phyloP scores from a whole-genome alignment of 83 land plant species.

The Picea engelmannii region DNA sequence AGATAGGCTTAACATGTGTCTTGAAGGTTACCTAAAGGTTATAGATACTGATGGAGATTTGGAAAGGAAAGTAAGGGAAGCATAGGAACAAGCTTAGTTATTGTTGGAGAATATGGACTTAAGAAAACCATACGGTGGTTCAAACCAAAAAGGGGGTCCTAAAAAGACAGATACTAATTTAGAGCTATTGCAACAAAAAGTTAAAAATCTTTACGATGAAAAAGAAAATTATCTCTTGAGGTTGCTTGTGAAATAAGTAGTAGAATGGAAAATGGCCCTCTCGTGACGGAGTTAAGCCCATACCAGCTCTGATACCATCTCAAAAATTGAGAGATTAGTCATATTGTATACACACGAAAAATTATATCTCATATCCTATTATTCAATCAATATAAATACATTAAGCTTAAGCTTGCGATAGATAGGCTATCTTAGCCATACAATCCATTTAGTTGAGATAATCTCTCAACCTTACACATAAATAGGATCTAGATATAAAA shows the following conservation, averaged over 20 bases:
- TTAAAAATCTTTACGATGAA: conserved; percentile 44
- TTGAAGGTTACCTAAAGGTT: conserved; percentile 6
- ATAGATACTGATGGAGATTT: conserved; percentile 31
- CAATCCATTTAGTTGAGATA: no score
- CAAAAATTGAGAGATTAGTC: no score
- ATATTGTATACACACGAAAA: no score
- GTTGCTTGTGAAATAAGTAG: conserved; percentile 43
- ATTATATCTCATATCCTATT: no score
- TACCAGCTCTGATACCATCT: no score
- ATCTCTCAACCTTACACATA: no score
- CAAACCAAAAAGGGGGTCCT: conserved; percentile 19
- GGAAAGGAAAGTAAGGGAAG: conserved; percentile 28
- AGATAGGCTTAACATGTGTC: not conserved
- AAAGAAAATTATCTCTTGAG: conserved; percentile 49
- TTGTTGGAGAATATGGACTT: conserved; percentile 37
- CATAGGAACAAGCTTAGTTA: conserved; percentile 34
- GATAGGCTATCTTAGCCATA: no score
- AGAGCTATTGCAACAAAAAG: conserved; percentile 35
- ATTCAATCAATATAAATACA: no score
- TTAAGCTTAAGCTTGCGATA: no score
- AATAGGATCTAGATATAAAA: no score
- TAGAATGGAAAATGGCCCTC: conserved; percentile 52
- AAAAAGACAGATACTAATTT: conserved; percentile 28
- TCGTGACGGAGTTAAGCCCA: no score
- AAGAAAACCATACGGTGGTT: not conserved